Base-by-base conservation (phyloP, 371 early-diverging fungal species). In the Apophysomyces sp. region DNA sequence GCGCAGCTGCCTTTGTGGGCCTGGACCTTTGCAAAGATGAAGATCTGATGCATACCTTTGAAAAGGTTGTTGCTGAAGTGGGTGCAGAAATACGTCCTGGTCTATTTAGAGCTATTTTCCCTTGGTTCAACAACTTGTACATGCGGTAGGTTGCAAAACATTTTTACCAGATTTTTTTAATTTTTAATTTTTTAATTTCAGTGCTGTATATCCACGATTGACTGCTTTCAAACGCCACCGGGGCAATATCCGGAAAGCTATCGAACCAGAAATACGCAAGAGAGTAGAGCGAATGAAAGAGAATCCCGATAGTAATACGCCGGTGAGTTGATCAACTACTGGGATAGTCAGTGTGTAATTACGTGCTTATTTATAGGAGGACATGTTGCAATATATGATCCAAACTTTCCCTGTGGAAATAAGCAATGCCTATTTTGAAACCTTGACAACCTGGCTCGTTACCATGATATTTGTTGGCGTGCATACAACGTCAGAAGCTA, bases 391-490 rank as follows among this genome's bases (percentile, higher is more conserved):
- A 28, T 58, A 67, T 3, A 59, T 71, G 4, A 39, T 71, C 1
- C 65, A 71, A 24, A 31, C 41, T 3, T 44, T 61, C n/a, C 61
- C 69, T 11, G 30, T 27, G 32, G 68, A 68, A 21, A n/a, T 62
- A 16, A 51, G 59, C 36, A 29, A 62, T n/a, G 55, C 34, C 4
- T 55, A 67, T 54, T 31, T 67, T 1, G 63, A 68, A 11, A 51
- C 60, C 8, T 8, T 72, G 0, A 63, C 65, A 1, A 62, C 28
- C 2, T 37, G 55, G 28, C 32, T 70, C 6, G 18, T 76, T 26
- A 27, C 71, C 2, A 39, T 81, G 9, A 65, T 80, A 39, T 66
- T 84, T 60, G 73, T 72, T 5, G 72, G 76, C 15, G 66, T 82
- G 0, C 76, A 81, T 28, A 74, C 80, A 0, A 83, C 84, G 0